Evolutionary conservation across 2,329 filamentous ascomycete genomes (phyloP), one percentile per base, ranked within the genome.

Genomic region (Hansfordia pulvinata): DNA sequence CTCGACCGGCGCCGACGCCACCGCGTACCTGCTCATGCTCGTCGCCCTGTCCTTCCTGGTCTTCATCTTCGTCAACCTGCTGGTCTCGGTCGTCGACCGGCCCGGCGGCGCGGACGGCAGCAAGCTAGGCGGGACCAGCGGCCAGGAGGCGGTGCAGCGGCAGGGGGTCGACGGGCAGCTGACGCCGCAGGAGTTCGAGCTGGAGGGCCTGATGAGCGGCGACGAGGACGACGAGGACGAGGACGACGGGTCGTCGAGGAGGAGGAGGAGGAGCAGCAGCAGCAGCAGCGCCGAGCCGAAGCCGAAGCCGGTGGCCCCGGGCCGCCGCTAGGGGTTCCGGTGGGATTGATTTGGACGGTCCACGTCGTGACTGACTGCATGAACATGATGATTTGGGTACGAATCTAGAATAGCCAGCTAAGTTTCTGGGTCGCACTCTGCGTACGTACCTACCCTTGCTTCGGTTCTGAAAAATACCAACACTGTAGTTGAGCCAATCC

Each of bases 11-110:
- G 75, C 96, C 42, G 85, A 85, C 15, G 84, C 92, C 44, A 82
- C 96, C 21, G 78, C 86, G 5, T 98, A 96, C 50, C 73, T 96
- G 20, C 65, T 98, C 15, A 86, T 96, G 28, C 60, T 94, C 8
- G 96, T 80, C 63, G 93, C 83, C 42, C 62, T 94, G 27, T 78
- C 88, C 14, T 94, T 93, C 52, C 53, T 98, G 12, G 52, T 93
- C 23, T 98, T 93, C 60, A 73, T 98, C 19, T 93, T 94, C 34
- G 71, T 78, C 44, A 84, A 90, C 44, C 75, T 93, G 57, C 78
- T 94, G 25, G 65, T 94, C 23, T 64, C 79, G 42, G 62, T 94
- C 10, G 94, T 93, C 55, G 81, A 86, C 32, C 69, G 78, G 23
- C 56, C 54, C 15, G 53, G 55, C 19, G 57, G 54, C 38, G 53